These are phyloP conservation scores for Aquilaria sinensis DNA, from an alignment of 345 rosid species.

Conservation along the genomic window DNA sequence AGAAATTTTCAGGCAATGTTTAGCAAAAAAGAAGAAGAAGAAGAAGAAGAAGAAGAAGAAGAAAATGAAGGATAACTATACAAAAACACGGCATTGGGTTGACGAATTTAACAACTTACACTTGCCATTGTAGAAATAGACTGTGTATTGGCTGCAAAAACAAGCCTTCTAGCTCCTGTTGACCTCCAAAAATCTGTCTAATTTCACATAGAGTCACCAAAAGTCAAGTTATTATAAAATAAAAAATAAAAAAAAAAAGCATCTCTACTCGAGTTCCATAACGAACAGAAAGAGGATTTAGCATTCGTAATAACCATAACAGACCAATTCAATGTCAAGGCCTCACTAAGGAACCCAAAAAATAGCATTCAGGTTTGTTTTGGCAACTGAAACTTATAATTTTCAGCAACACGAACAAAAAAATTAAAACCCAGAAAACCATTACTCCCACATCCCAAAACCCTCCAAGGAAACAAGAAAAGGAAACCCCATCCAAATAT, in stretches of 20 bases:
- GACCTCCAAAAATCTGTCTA: constrained; percentile 65
- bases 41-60: background rate
- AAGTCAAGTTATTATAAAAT: constrained; percentile 22
- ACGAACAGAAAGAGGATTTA: background rate
- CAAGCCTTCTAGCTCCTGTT: constrained; percentile 35
- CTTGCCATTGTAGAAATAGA: constrained; percentile 54
- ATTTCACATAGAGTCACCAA: constrained; percentile 24
- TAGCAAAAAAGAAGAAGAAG: background rate
- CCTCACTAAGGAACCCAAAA: constrained; percentile 9
- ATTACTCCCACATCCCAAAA: background rate
- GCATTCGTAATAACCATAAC: background rate
- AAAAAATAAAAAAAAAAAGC: background rate
- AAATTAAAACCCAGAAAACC: background rate
- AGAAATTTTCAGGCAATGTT: background rate
- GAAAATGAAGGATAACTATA: background rate
- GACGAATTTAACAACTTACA: constrained; percentile 28
- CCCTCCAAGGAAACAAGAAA: background rate
- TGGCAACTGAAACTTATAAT: background rate
- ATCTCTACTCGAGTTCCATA: background rate
- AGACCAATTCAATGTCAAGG: background rate
- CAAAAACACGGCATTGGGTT: too few species aligned
- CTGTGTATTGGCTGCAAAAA: constrained; percentile 21
- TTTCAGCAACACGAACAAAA: background rate
- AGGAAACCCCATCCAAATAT: background rate
- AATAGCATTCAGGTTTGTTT: constrained; percentile 5